Evolutionary conservation across 1,284 basidiomycete genomes (phyloP), one percentile per base, ranked within the genome.

Genomic region (Trametes pubescens): DNA sequence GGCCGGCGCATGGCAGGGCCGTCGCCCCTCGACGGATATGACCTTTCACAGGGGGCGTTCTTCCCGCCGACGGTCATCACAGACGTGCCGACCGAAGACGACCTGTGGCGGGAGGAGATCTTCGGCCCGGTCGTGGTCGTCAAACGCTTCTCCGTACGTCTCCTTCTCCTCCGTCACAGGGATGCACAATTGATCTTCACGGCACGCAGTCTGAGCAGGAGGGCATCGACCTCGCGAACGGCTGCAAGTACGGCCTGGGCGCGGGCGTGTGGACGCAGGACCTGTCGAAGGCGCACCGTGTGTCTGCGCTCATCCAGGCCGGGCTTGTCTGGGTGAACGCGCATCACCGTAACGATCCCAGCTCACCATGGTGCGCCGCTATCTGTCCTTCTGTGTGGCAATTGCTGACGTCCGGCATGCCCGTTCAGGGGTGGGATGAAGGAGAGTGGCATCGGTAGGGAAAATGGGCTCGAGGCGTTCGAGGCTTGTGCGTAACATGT

Each of bases 311-410:
- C 47, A 87, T 94, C 32, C 82, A 93, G 70, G 81, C 89, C 22
- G 93, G 93, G 4, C 73, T 95, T 34, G 89, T 91, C 48, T 95
- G 93, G 93, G 85, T 95, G 47, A 95, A 95, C 73, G 91, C 90
- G 0, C 92, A 94, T 71, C 93, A 95, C 72, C 84, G 93, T 52
- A 95, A 95, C 71, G 92, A 94, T 72, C 93, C 93, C 10, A 91
- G 89, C 66, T 93, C 91, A 44, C 92, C 93, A 51, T 95, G 93
- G 91, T 92, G 73, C 53, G 85, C 77, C 26, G 53, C 24, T 11
- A 16, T 18, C 51, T 9, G 29, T 47, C 18, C n/a, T n/a, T 18
- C 16, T 2, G 34, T n/a, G 4, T n/a, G n/a, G 11, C 44, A 26
- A 1, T 13, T 11, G 38, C 46, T 63, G 18, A 56, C 34, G 32